Evolutionary conservation across 139 green algal genomes (phyloP), one percentile per base, ranked within the genome.

Genomic region (Tetratostichococcus sp.): DNA sequence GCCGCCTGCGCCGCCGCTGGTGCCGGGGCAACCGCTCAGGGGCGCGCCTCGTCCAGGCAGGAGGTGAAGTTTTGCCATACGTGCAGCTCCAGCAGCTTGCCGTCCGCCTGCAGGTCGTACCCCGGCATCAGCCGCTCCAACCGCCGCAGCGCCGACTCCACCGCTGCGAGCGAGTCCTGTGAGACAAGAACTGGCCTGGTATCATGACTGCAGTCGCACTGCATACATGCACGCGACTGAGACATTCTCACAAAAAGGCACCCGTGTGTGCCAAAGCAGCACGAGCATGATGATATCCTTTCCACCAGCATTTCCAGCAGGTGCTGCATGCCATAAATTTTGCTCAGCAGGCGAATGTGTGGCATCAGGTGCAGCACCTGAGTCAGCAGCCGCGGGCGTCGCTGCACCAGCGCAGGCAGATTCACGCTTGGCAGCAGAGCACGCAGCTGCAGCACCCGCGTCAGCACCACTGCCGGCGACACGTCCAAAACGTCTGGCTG

Each of bases 51-150:
- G 14, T 62, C 50, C 14, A 62, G 50, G 50, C 50, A 62, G 50
- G 50, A 62, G 2, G 19, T 4, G 26, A 62, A 62, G 50, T 62
- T 62, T 26, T 62, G 50, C 50, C 50, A 62, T 17, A 62, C 50
- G 50, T 62, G 50, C 50, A 62, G 50, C 50, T 62, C 50, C 50
- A 62, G 50, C 50, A 62, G 50, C 50, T 62, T 62, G 50, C 50
- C 50, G 50, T 62, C 19, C 11, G 50, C 50, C 17, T 62, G 50
- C 50, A 62, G 50, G 50, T 62, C 50, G 50, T 62, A 62, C 17
- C 50, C 50, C 50, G 50, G 50, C 50, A 62, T 62, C 14, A 62
- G 50, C 50, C 50, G 50, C 50, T 26, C 50, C 50, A 62, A 17
- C 50, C 19, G 50, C 50, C 50, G 14, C 50, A 62, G 50, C 50